phyloP scores from a whole-genome alignment of 257 asterid genomes.

The Rehmannia glutinosa region DNA sequence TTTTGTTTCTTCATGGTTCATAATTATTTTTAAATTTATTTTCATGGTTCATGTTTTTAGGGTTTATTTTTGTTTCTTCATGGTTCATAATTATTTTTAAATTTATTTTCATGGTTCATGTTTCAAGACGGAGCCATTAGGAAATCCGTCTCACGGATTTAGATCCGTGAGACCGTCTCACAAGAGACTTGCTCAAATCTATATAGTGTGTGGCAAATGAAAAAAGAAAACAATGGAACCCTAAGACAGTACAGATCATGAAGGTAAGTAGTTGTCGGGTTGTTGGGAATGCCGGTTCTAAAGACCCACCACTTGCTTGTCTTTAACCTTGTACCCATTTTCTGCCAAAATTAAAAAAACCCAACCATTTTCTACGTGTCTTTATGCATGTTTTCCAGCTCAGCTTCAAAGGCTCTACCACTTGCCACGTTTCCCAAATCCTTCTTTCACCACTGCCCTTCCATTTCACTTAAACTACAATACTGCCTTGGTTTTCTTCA shows the following conservation, averaged over 20 bases:
- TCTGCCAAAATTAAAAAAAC: background rate
- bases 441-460: background rate
- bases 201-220: background rate
- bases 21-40: too few species aligned
- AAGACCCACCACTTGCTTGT: slow-evolving; percentile 22
- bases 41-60: too few species aligned
- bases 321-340: background rate
- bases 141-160: too few species aligned
- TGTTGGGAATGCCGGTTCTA: slow-evolving; percentile 19
- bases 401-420: slow-evolving; percentile 2
- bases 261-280: slow-evolving; percentile 31
- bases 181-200: too few species aligned
- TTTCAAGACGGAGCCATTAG: too few species aligned
- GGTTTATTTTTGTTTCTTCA: too few species aligned
- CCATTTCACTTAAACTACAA: background rate
- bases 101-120: too few species aligned
- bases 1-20: too few species aligned
- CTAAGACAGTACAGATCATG: slow-evolving; percentile 18
- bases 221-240: background rate
- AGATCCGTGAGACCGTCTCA: too few species aligned
- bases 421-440: slow-evolving; percentile 32
- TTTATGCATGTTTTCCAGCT: slow-evolving; percentile 34
- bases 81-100: too few species aligned
- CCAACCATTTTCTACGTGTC: slow-evolving; percentile 26
- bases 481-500: too few species aligned